phyloP scores from a whole-genome alignment of 1,284 basidiomycete genomes.

The Bjerkandera adusta region DNA sequence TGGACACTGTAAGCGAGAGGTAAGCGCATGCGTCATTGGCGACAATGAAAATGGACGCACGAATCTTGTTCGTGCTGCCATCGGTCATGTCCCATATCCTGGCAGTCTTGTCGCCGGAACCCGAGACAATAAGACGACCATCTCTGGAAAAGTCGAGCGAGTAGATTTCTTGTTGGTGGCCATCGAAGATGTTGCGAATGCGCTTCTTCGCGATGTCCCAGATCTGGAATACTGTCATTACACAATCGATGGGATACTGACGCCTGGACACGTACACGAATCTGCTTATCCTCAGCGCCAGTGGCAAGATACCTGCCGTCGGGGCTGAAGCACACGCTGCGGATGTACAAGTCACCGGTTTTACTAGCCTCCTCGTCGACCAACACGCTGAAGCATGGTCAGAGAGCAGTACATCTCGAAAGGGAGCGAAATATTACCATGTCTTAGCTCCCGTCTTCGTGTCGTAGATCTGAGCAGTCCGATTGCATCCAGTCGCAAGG shows the following conservation, averaged over 20 bases:
- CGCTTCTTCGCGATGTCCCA: conserved; percentile 80
- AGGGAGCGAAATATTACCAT: conserved; percentile 49
- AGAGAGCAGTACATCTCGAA: not conserved
- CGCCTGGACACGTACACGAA: conserved; percentile 46
- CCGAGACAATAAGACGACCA: conserved; percentile 76
- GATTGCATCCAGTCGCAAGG: conserved; percentile 90
- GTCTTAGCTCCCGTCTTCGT: conserved; percentile 82
- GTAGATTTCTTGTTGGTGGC: conserved; percentile 88
- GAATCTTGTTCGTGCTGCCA: conserved; percentile 42
- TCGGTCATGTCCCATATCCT: conserved; percentile 82
- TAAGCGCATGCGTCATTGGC: not conserved
- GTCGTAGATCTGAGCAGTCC: conserved; percentile 89
- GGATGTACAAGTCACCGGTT: conserved; percentile 63
- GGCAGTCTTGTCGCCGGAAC: conserved; percentile 83
- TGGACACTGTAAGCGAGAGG: conserved; percentile 26
- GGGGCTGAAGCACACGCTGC: conserved; percentile 67
- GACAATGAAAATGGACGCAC: conserved; percentile 17
- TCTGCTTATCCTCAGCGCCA: conserved; percentile 68
- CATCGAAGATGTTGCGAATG: conserved; percentile 72
- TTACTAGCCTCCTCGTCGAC: conserved; percentile 54
- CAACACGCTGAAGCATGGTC: conserved; percentile 41
- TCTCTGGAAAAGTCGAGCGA: conserved; percentile 81
- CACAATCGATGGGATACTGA: not conserved
- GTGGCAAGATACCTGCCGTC: conserved; percentile 69
- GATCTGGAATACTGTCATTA: conserved; percentile 42